A percentile compares a stretch with the other conserved stretches of the same genome.
Evolutionary conservation across 805 yeast species (phyloP).

Genomic region (Debaryomyces hansenii): DNA sequence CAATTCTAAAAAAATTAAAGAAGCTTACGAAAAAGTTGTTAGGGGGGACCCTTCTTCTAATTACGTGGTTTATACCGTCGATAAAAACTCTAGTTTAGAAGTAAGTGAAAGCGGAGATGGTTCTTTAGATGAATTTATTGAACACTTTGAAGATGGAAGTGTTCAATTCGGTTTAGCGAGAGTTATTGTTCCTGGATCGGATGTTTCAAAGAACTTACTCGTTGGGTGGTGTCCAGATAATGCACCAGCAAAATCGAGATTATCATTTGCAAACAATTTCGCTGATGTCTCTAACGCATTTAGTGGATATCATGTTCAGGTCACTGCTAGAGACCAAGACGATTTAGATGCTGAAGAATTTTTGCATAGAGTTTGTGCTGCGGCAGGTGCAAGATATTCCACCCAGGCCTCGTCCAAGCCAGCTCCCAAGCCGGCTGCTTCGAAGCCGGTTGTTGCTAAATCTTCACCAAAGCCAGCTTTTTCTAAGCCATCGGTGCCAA

Average conservation of each 20-base stretch:
- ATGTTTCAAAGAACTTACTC: constrained; percentile 77
- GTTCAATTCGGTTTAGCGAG: constrained; percentile 90
- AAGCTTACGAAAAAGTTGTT: constrained; percentile 74
- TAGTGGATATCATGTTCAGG: constrained; percentile 89
- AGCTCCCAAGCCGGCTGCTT: constrained; percentile 23
- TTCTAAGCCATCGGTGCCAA: constrained; percentile 28
- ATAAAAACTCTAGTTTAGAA: constrained; percentile 48
- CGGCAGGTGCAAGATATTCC: constrained; percentile 95
- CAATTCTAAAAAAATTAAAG: constrained; percentile 73
- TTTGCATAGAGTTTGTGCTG: constrained; percentile 74
- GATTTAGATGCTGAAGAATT: constrained; percentile 82
- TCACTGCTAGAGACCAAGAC: constrained; percentile 92
- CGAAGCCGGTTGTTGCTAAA: constrained; percentile 26
- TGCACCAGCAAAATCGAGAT: constrained; percentile 74
- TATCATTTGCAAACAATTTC: constrained; percentile 75
- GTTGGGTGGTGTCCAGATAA: constrained; percentile 98
- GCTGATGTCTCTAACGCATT: constrained; percentile 71
- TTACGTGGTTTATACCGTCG: constrained; percentile 83
- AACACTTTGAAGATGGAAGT: constrained; percentile 79
- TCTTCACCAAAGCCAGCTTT: constrained; percentile 25
- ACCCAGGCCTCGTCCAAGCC: constrained; percentile 41
- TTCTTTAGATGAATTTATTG: constrained; percentile 73
- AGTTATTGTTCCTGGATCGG: constrained; percentile 88
- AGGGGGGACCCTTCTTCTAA: constrained; percentile 67
- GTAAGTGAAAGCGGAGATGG: constrained; percentile 58